Evolutionary conservation across 2,329 filamentous ascomycete species (phyloP), one percentile per base, ranked within the genome.

Genomic region (Aspergillus sergii): DNA sequence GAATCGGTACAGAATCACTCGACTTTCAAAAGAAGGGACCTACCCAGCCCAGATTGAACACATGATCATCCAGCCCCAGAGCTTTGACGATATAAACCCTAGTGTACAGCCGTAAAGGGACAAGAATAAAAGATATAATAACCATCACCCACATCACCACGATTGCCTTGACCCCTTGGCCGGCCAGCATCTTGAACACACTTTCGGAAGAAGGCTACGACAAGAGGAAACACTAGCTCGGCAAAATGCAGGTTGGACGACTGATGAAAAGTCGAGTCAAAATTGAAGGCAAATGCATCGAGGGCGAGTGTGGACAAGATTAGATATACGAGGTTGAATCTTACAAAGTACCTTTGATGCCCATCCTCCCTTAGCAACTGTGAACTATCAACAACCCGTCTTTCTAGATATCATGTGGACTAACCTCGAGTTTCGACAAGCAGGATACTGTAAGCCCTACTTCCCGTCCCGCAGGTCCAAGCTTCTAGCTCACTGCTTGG

Each of bases 51-150:
- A 75, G 68, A 8, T 73, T 71, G 30, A 74, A 59, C 19, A 71
- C 68, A 66, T 79, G 79, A 11, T 78, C 73, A 32, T 76, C 73
- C 51, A 80, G 72, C 41, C 80, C 78, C 1, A 76, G 46, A 2
- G 77, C 78, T 19, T 73, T 73, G 12, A 80, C 66, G 9, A 76
- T 59, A 26, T 69, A 60, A 2, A 75, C 36, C 23, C 70, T 60
- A 0, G 69, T 71, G 51, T 74, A 74, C 11, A 70, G 41, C 28
- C 71, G 65, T 9, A 73, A 64, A 12, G 63, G 66, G 3, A 74
- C 65, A 10, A 74, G 58, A 30, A 72, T 61, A 26, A 72, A 64
- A 7, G 71, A 68, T 11, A 74, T 28, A 5, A 60, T 51, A 12
- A 64, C 66, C 61, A 74, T 63, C 8, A 61, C 56, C 72, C 72